Evolutionary conservation across 2,329 filamentous ascomycete genomes (phyloP), one percentile per base, ranked within the genome.

Genomic region (Aspergillus proliferans): DNA sequence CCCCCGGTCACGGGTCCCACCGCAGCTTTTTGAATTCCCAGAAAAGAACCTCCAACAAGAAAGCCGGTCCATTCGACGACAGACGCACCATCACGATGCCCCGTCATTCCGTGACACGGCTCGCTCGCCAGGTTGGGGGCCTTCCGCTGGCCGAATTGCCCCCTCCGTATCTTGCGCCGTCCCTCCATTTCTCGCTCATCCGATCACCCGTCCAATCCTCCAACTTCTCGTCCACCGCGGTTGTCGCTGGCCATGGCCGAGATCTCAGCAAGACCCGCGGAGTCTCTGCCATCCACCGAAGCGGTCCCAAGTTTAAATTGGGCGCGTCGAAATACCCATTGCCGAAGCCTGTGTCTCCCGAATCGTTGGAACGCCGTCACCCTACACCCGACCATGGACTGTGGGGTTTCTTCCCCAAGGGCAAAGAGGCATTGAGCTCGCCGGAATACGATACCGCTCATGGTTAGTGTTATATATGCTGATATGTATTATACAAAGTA

Each of bases 391-490:
- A 91, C 56, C 93, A 98, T 71, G 92, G 90, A 26, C 83, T 98
- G 9, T 97, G 88, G 86, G 85, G 82, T 1, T 98, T 98, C 73
- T 97, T 98, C 72, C 83, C 85, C 61, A 77, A 78, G 53, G 79
- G 84, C 55, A 81, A 81, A 55, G 80, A 83, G 62, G 72, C 84
- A n/a, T 69, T 95, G 61, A 78, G 79, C 58, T 84, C 84, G 6
- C 90, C 91, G 4, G 78, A 82, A 33, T 84, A 92, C 57, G 83
- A 87, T 48, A 67, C 76, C 45, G 75, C 80, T 55, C 85, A 93
- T 69, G 93, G 81, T 82, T 69, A 54, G 71, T 64, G 38, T 15
- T 26, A 26, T 28, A 6, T 28, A 19, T 30, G 15, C 10, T 12
- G 7, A 22, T 3, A 15, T 15, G 24, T 2, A 45, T 4, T 28